These are phyloP conservation scores for Starmerella stigmatis DNA, from an alignment of 805 yeast genomes.

Conservation along the genomic window DNA sequence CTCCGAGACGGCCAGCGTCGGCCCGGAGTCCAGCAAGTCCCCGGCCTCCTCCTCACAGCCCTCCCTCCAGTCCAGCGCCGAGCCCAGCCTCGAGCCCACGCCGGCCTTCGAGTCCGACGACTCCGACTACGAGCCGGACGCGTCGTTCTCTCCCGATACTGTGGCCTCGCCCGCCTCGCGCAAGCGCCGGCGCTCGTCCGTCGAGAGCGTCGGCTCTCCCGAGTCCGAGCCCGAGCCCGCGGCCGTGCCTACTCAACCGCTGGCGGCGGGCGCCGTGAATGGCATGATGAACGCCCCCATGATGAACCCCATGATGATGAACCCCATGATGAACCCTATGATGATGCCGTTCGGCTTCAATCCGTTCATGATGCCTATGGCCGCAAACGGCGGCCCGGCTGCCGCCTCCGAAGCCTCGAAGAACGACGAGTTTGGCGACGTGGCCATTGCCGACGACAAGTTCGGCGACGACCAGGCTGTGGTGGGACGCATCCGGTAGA, in stretches of 20 bases:
- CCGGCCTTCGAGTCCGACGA: conserved; percentile 3
- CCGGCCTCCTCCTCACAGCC: too few relatives aligned
- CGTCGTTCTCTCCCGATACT: conserved; percentile 2
- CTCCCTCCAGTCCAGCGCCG: neutral
- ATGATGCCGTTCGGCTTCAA: conserved; percentile 22
- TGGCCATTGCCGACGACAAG: conserved; percentile 11
- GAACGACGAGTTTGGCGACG: neutral
- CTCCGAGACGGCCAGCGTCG: conserved; percentile 10
- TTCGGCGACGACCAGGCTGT: conserved; percentile 15
- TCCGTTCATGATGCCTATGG: conserved; percentile 24
- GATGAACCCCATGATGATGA: neutral
- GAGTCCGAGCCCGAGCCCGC: neutral
- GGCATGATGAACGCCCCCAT: neutral
- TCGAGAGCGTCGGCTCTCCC: neutral
- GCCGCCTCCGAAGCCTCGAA: neutral
- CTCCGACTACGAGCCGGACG: conserved; percentile 14
- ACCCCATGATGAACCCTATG: conserved; percentile 8
- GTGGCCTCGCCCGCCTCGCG: conserved; percentile 3
- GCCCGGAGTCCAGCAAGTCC: too few relatives aligned
- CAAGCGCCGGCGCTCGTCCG: conserved; percentile 16
- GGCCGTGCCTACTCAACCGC: too few relatives aligned
- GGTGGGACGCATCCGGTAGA: conserved; percentile 17
- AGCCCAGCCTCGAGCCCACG: neutral
- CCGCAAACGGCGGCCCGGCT: conserved; percentile 5
- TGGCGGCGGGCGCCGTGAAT: neutral